Percentiles rank a stretch among this genome's conserved stretches.
Conservation (phyloP, 2,329 filamentous ascomycete species). For the Seiridium cupressi region DNA sequence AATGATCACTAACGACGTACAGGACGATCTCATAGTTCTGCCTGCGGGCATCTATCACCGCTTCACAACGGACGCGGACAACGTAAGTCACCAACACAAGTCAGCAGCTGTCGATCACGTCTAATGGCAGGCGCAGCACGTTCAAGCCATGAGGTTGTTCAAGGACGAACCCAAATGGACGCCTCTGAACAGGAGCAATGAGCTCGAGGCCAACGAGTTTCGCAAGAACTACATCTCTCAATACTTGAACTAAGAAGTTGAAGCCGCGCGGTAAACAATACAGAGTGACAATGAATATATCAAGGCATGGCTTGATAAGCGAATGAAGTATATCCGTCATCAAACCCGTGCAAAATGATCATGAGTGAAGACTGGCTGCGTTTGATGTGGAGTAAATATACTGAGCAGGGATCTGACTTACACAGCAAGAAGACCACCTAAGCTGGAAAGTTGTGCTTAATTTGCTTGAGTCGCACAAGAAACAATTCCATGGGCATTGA, state of each 20-base stretch:
- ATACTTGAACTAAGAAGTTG: conserved; percentile 19
- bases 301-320: no score
- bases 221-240: conserved; percentile 72
- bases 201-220: conserved; percentile 76
- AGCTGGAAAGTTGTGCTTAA: no score
- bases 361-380: no score
- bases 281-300: background rate
- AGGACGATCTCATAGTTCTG: conserved; percentile 84
- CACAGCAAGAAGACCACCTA: no score
- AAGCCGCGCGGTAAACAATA: background rate
- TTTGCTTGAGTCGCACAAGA: no score
- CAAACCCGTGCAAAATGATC: no score
- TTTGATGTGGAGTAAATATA: no score
- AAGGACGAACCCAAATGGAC: conserved; percentile 99
- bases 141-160: conserved; percentile 94
- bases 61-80: conserved; percentile 89
- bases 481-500: no score
- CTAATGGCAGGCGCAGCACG: conserved; percentile 62
- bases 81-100: conserved; percentile 58
- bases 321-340: no score
- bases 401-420: no score
- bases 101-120: no score
- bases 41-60: conserved; percentile 96
- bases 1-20: background rate
- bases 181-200: conserved; percentile 75